These are phyloP conservation scores for Aspergillus sp. DNA, from an alignment of 2,329 filamentous ascomycete species.

Conservation along the genomic window DNA sequence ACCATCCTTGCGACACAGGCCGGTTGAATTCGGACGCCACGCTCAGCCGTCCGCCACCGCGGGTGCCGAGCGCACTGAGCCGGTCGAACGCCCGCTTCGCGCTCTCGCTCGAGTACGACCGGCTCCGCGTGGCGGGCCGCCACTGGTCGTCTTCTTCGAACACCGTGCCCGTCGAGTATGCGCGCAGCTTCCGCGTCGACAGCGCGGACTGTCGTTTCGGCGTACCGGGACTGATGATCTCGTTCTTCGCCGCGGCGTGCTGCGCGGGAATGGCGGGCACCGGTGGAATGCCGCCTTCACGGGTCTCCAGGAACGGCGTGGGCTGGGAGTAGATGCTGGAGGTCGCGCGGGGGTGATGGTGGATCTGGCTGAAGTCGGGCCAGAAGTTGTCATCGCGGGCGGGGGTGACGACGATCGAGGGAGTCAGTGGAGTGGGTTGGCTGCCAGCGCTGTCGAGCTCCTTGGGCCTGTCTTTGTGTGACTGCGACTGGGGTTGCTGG, in stretches of 20 bases:
- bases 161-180: conserved; percentile 35
- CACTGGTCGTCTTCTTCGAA: conserved; percentile 34
- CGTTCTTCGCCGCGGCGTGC: conserved; percentile 21
- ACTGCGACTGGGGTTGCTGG: conserved; percentile 3
- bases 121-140: conserved; percentile 10
- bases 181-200: conserved; percentile 26
- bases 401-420: conserved; percentile 47
- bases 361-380: conserved; percentile 26
- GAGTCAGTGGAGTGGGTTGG: conserved; percentile 40
- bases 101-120: conserved; percentile 30
- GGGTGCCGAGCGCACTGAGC: conserved; percentile 18
- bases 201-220: conserved; percentile 15
- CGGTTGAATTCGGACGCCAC: conserved; percentile 37
- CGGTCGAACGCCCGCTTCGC: conserved; percentile 28
- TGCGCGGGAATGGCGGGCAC: conserved; percentile 41
- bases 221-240: conserved; percentile 12
- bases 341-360: conserved; percentile 29
- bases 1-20: conserved; percentile 50
- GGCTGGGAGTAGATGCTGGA: conserved; percentile 48
- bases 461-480: conserved; percentile 17
- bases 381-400: conserved; percentile 41
- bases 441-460: conserved; percentile 29
- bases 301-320: conserved; percentile 28
- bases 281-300: conserved; percentile 34
- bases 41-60: conserved; percentile 20